These are phyloP conservation scores for Corallochytrium limacisporum DNA, from an alignment of 78 protist species.

Conservation along the genomic window DNA sequence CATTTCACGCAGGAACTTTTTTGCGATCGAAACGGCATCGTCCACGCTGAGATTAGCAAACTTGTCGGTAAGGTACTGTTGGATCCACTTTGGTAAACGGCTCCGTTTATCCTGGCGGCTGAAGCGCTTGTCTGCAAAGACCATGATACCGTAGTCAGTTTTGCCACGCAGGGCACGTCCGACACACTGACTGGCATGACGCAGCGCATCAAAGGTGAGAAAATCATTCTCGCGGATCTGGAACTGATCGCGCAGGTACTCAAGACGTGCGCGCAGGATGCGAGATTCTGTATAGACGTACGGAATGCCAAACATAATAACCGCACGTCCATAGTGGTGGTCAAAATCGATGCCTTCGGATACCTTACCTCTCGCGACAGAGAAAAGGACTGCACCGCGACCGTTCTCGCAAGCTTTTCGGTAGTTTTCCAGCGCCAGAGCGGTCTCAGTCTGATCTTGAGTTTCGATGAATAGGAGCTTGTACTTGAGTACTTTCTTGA, in stretches of 20 bases:
- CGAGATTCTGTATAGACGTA: constrained; percentile 59
- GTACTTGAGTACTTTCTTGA: constrained; percentile 17
- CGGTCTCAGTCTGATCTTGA: constrained; percentile 72
- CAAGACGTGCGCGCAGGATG: constrained; percentile 56
- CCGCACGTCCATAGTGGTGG: constrained; percentile 84
- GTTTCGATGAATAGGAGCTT: constrained; percentile 91
- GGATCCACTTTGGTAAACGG: constrained; percentile 18
- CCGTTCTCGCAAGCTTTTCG: constrained; percentile 70
- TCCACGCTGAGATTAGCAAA: constrained; percentile 24
- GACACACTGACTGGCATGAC: constrained; percentile 85
- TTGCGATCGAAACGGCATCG: constrained; percentile 7
- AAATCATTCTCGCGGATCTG: constrained; percentile 69
- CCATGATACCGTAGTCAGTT: constrained; percentile 92
- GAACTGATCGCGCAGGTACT: constrained; percentile 26
- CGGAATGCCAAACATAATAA: constrained; percentile 86
- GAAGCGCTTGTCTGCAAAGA: constrained; percentile 79
- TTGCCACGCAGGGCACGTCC: constrained; percentile 95
- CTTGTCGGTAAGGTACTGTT: constrained; percentile 7
- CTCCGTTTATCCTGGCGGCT: neutral
- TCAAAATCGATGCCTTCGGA: constrained; percentile 96
- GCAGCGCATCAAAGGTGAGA: constrained; percentile 92
- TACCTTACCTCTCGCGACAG: constrained; percentile 93
- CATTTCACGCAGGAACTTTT: constrained; percentile 23
- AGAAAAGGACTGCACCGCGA: constrained; percentile 89
- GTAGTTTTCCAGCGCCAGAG: constrained; percentile 79